Evolutionary conservation across 139 green algal genomes (phyloP).

Genomic region (Auxenochlorella pyrenoidosa): DNA sequence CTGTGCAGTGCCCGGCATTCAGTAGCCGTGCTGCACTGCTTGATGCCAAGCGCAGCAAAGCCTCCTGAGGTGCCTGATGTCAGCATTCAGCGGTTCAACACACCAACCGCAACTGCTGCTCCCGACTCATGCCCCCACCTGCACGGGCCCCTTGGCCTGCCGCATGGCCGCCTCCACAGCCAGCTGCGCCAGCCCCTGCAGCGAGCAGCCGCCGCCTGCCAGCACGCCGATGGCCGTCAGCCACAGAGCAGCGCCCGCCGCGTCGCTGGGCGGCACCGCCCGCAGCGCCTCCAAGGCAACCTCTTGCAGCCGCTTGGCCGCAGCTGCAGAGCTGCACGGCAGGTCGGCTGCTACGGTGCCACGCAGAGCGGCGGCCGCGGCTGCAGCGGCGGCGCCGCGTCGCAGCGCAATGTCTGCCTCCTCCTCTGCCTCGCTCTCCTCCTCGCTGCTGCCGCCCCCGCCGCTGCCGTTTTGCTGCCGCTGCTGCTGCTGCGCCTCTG

Average conservation of each 20-base stretch:
- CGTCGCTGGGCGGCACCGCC: slow-evolving; percentile 20
- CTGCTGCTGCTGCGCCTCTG: not conserved
- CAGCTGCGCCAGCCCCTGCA: not conserved
- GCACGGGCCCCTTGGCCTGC: slow-evolving; percentile 2
- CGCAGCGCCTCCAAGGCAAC: slow-evolving; percentile 40
- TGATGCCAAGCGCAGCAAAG: no score
- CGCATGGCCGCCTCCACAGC: slow-evolving; percentile 6
- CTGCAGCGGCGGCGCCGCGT: not conserved
- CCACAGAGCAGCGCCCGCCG: slow-evolving; percentile 35
- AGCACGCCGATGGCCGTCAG: slow-evolving; percentile 6
- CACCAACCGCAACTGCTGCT: no score
- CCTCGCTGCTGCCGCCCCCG: slow-evolving; percentile 4
- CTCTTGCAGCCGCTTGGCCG: not conserved
- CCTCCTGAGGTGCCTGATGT: no score
- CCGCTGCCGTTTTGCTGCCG: not conserved
- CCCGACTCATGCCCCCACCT: slow-evolving; percentile 18
- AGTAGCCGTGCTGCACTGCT: no score
- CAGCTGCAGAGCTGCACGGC: not conserved
- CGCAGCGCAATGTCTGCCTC: not conserved
- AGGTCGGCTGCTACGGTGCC: slow-evolving; percentile 7
- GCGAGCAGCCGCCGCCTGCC: not conserved
- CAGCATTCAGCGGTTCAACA: no score
- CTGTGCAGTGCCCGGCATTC: no score
- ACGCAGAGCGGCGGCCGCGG: not conserved
- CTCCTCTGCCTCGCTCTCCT: slow-evolving; percentile 3